Percentiles rank a stretch among this genome's conserved stretches.
Conservation (phyloP, 2,329 filamentous ascomycete species). For the Botrytis byssoidea region DNA sequence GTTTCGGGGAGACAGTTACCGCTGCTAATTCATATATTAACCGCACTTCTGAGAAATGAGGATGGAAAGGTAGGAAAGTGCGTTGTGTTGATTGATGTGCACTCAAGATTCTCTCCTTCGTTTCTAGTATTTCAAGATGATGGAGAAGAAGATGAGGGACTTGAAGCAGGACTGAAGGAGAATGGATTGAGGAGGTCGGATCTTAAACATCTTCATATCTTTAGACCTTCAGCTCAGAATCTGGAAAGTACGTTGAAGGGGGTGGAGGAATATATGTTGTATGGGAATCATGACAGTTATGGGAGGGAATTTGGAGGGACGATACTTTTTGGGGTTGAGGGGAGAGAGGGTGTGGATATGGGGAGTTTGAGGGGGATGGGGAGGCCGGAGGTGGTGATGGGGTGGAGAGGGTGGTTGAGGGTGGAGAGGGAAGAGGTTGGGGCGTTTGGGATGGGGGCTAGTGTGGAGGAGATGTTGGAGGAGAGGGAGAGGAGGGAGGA, state of each 20-base stretch:
- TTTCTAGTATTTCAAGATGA: conserved; percentile 22
- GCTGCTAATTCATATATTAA: conserved; percentile 2
- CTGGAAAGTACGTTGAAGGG: conserved; percentile 30
- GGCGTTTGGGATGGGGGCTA: conserved; percentile 31
- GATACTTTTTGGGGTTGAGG: conserved; percentile 34
- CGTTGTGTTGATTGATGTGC: conserved; percentile 51
- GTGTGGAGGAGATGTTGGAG: conserved; percentile 37
- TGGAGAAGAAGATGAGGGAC: background rate
- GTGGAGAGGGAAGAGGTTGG: conserved; percentile 32
- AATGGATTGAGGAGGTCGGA: conserved; percentile 19
- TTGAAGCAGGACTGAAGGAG: background rate
- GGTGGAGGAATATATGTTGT: conserved; percentile 37
- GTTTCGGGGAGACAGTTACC: conserved; percentile 18
- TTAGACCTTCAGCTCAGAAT: conserved; percentile 26
- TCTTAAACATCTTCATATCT: conserved; percentile 37
- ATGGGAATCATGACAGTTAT: conserved; percentile 32
- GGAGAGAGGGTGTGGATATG: conserved; percentile 27
- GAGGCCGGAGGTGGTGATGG: conserved; percentile 24
- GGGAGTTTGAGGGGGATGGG: conserved; percentile 18
- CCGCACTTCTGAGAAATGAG: conserved; percentile 37
- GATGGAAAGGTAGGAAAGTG: background rate
- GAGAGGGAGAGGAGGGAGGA: conserved; percentile 29
- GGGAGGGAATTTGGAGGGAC: conserved; percentile 35
- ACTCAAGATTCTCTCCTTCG: conserved; percentile 53
- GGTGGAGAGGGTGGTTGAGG: conserved; percentile 39